Evolutionary conservation across 2,329 filamentous ascomycete genomes (phyloP), one percentile per base, ranked within the genome.

Genomic region (Pseudogymnoascus sp.): DNA sequence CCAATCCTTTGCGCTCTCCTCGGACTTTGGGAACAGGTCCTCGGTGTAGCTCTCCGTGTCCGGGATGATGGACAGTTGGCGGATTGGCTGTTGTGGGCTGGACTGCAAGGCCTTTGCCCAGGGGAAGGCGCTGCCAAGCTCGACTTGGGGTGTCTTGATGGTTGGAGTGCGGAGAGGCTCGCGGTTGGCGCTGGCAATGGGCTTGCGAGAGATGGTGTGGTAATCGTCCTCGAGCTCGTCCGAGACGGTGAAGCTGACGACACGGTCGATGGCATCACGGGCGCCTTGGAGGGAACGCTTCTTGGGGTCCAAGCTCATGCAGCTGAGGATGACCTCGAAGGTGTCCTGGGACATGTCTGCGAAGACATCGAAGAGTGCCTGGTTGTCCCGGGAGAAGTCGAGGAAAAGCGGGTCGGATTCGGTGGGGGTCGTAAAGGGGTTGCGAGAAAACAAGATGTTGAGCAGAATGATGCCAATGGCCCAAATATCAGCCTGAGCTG

Each of bases 321-420:
- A 96, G 77, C 96, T 85, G 61, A 88, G 86, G 76, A 99, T 86
- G 68, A 99, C 91, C 76, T 97, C 92, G 72, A 90, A 99, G 0
- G 95, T 97, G 76, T 99, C 95, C 75, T 96, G 91, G 60, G 93
- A 97, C 93, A 99, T 96, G 76, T 90, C 93, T 40, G 95, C 93
- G 76, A 99, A 99, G 71, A 97, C 91, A 75, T 99, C 95, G 75
- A 99, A 99, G 64, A 99, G 85, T 42, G 90, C 96, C 77, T 97
- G 93, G 75, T 92, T 92, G 78, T 99, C 93, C 64, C 90, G 87
- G 60, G 88, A 90, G 75, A 96, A 99, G 76, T 99, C 95, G 66
- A 92, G 82, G 77, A 96, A 99, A 60, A 99, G 80, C 11, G 92
- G 89, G 72, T 99, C 95, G n/a, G 89, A 87, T 76, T 92, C 87